A percentile compares a stretch with the other conserved stretches of the same genome.
Conservation (phyloP, 305 asterid genomes). For the Coffea humblotiana region DNA sequence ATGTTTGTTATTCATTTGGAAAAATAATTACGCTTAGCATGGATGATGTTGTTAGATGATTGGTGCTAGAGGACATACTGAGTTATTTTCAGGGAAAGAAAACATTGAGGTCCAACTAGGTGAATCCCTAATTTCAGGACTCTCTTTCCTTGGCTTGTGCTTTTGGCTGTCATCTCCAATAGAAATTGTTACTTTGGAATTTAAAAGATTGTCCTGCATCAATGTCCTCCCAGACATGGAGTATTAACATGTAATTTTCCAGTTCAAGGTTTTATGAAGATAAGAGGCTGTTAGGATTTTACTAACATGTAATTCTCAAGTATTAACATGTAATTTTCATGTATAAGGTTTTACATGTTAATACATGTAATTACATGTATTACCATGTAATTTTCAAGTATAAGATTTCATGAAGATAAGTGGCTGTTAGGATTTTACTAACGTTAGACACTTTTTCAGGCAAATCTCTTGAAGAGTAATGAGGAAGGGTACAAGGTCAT, state of each 20-base stretch:
- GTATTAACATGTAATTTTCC: neutral
- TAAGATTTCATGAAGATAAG: neutral
- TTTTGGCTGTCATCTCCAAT: neutral
- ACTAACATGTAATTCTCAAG: neutral
- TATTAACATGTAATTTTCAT: too few species aligned
- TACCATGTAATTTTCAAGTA: neutral
- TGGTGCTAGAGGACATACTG: neutral
- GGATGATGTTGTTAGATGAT: neutral
- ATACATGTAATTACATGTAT: too few species aligned
- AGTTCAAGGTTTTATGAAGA: neutral
- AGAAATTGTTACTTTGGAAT: neutral
- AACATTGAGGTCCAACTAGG: neutral
- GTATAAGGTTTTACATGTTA: too few species aligned
- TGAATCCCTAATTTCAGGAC: neutral
- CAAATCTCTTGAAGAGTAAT: constrained; percentile 51
- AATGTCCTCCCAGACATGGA: neutral
- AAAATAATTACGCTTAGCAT: neutral
- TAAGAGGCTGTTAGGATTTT: constrained; percentile 14
- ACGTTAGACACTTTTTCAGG: constrained; percentile 44
- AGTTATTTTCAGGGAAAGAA: neutral
- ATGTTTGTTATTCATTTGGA: neutral
- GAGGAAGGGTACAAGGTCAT: constrained; percentile 55
- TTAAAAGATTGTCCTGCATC: constrained; percentile 4
- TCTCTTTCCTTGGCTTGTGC: neutral
- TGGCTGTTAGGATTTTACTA: constrained; percentile 17